Base-by-base conservation (phyloP, 768 basidiomycete species). In the Strobilomyces echinocephalus region DNA sequence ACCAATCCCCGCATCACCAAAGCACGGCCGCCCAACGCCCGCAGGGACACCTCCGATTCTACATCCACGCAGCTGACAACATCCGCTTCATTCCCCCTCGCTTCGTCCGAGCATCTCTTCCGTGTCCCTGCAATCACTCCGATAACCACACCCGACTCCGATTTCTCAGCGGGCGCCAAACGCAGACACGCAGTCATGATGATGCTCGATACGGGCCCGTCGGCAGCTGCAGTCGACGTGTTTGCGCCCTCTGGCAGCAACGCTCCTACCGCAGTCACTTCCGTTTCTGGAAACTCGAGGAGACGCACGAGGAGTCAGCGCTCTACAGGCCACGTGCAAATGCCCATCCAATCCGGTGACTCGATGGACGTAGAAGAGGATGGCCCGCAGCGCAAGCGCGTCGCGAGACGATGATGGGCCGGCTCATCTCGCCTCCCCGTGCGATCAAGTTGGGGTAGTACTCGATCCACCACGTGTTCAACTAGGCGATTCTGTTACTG, bases 291-390 rank as follows among this genome's bases (percentile, higher is more conserved):
- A 33, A 70, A 70, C 21, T 62, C 75, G 18, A 73, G 81, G 52
- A 73, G 85, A 51, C 76, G 86, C 43, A 87, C 82, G 5, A 69
- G 83, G 39, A 85, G 81, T 56, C 66, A 69, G 49, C 76, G 77
- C 28, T 68, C 70, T 24, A 48, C 61, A 1, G 61, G 73, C 69
- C 57, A 62, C 61, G 43, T 74, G 73, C 66, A 75, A 69, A 36
- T 74, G 63, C 68, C 75, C 62, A 56, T 69, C 69, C 57, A 75
- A 69, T 41, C 67, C 49, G 62, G 69, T 24, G 79, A 81, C 46
- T 79, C 78, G 55, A 88, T 89, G 81, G 87, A 90, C 39, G 74
- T 89, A 16, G 88, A 91, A 60, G 88, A 90, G 49, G 87, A 87
- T 14, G 78, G 78, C 15, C 77, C 87, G 50, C 88, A 90, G 63